Conservation (phyloP, 164 flowering plant species). For the Pachysandra terminalis region DNA sequence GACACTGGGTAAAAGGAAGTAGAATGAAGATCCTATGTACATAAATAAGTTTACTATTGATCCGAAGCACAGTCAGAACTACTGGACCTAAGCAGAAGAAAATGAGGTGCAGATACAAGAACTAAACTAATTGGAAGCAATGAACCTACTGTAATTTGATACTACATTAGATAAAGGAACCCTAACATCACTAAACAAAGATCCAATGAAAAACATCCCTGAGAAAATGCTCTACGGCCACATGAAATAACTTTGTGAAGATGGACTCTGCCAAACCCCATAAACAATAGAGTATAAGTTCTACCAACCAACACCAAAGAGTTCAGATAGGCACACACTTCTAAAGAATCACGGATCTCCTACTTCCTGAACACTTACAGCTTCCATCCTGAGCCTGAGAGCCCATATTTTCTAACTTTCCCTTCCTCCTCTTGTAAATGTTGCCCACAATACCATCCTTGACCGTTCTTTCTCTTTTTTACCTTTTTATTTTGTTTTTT, state of each 20-base stretch:
- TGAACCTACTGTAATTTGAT: not conserved
- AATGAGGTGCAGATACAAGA: not conserved
- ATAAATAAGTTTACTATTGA: too few species aligned
- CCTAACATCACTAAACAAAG: not conserved
- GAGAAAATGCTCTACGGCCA: not conserved
- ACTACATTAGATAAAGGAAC: not conserved
- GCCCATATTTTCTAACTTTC: not conserved
- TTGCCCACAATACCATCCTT: not conserved
- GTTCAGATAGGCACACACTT: not conserved
- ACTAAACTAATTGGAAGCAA: not conserved
- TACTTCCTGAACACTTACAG: not conserved
- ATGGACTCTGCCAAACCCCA: not conserved
- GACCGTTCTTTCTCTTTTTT: constrained; percentile 4
- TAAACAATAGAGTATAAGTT: not conserved
- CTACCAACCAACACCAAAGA: not conserved
- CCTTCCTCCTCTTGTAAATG: not conserved
- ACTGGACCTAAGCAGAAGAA: not conserved
- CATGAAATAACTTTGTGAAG: not conserved
- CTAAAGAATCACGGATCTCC: not conserved
- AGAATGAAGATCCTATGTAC: too few species aligned
- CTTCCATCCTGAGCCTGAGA: not conserved
- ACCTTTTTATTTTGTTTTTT: too few species aligned
- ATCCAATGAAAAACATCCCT: not conserved
- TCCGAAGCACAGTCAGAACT: too few species aligned
- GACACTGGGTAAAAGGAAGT: not conserved